phyloP scores from a whole-genome alignment of 2,329 filamentous ascomycete genomes.

The Stylonectria norvegica region DNA sequence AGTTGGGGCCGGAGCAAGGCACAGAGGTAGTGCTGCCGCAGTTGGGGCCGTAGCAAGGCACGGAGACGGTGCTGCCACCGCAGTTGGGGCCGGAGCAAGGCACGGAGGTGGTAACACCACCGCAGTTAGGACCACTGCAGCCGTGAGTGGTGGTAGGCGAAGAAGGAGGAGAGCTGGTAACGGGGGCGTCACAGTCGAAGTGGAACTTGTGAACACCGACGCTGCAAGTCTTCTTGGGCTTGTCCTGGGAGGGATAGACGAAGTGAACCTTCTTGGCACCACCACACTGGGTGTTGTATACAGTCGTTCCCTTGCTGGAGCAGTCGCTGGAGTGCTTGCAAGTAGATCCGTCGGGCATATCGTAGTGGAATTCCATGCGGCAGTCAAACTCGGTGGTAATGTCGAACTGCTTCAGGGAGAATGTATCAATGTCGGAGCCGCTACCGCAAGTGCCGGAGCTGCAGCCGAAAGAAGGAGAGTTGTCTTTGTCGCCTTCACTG shows the following conservation, averaged over 20 bases:
- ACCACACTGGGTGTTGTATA: constrained; percentile 88
- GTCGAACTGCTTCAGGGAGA: constrained; percentile 74
- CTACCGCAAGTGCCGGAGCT: constrained; percentile 35
- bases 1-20: not conserved
- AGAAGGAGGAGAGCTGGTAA: constrained; percentile 12
- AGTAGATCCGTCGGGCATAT: constrained; percentile 74
- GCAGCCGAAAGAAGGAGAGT: constrained; percentile 58
- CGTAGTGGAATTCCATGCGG: constrained; percentile 81
- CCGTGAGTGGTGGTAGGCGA: constrained; percentile 9
- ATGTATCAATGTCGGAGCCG: constrained; percentile 43
- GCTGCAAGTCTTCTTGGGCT: constrained; percentile 57
- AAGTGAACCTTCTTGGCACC: constrained; percentile 81
- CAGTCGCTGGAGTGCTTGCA: constrained; percentile 78
- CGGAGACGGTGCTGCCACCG: not conserved
- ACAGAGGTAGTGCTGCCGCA: constrained; percentile 4
- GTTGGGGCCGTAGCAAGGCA: not conserved
- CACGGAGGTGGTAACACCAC: not conserved
- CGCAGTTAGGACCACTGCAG: constrained; percentile 2
- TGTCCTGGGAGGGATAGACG: constrained; percentile 57
- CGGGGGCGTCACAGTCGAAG: constrained; percentile 63
- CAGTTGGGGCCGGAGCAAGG: not conserved
- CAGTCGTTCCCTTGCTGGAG: constrained; percentile 61
- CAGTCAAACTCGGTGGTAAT: constrained; percentile 71
- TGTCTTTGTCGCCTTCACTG: constrained; percentile 40
- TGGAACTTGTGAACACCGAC: constrained; percentile 71